phyloP scores from a whole-genome alignment of 2,329 filamentous ascomycete genomes.

The Spiromastix sp. region DNA sequence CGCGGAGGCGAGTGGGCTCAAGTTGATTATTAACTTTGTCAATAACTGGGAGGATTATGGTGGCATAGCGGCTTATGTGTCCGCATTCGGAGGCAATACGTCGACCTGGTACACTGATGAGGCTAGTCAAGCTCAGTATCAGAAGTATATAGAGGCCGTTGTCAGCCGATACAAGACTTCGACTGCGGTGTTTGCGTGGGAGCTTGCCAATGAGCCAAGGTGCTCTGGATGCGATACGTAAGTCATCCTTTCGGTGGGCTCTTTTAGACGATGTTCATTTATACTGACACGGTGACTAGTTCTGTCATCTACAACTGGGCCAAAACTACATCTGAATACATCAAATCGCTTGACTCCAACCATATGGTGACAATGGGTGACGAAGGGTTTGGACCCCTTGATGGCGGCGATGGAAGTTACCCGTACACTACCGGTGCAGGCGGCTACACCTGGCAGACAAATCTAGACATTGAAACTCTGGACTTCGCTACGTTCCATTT shows the following conservation, averaged over 20 bases:
- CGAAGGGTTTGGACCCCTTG: slow-evolving; percentile 52
- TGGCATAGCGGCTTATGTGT: slow-evolving; percentile 50
- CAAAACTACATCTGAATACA: slow-evolving; percentile 45
- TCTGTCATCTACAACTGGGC: slow-evolving; percentile 53
- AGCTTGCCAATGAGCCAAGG: slow-evolving; percentile 56
- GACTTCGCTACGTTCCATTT: slow-evolving; percentile 48
- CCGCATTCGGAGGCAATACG: slow-evolving; percentile 41
- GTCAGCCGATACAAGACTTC: slow-evolving; percentile 51
- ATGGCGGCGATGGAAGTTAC: slow-evolving; percentile 34
- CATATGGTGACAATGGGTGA: slow-evolving; percentile 57
- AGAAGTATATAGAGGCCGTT: slow-evolving; percentile 49
- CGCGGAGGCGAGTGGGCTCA: slow-evolving; percentile 43
- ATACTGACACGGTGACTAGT: too few species aligned
- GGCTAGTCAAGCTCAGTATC: slow-evolving; percentile 47
- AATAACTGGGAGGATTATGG: slow-evolving; percentile 63
- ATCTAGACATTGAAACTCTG: slow-evolving; percentile 43
- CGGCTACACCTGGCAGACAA: slow-evolving; percentile 43
- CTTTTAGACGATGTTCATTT: too few species aligned
- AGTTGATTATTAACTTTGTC: slow-evolving; percentile 36
- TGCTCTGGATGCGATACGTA: slow-evolving; percentile 51
- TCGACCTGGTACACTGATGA: slow-evolving; percentile 48
- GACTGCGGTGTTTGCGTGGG: slow-evolving; percentile 55
- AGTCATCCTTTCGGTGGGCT: too few species aligned
- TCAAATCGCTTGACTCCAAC: slow-evolving; percentile 51
- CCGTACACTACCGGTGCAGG: slow-evolving; percentile 42